Evolutionary conservation across 768 basidiomycete genomes (phyloP).

Genomic region (Serendipita sp.): DNA sequence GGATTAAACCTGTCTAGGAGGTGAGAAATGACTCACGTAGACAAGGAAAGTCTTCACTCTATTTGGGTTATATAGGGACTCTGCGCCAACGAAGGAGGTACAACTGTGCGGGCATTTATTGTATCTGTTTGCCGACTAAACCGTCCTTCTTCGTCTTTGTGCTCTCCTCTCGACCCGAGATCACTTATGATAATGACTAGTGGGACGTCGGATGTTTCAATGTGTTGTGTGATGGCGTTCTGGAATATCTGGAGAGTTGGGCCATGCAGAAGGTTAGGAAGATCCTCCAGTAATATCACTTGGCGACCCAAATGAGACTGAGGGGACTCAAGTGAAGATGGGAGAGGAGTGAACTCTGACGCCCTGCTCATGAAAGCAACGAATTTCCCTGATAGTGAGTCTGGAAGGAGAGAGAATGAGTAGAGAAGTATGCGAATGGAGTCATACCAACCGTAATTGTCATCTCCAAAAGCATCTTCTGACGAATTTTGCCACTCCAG

Average conservation of each 20-base stretch:
- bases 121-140: constrained; percentile 36
- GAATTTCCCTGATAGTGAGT: constrained; percentile 41
- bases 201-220: constrained; percentile 29
- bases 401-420: constrained; percentile 16
- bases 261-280: constrained; percentile 76
- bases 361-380: constrained; percentile 60
- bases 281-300: constrained; percentile 70
- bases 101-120: constrained; percentile 49
- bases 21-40: neutral
- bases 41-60: constrained; percentile 32
- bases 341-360: constrained; percentile 37
- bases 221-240: constrained; percentile 37
- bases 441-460: constrained; percentile 7
- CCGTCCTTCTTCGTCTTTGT: constrained; percentile 26
- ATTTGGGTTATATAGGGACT: constrained; percentile 69
- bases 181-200: constrained; percentile 76
- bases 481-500: constrained; percentile 70
- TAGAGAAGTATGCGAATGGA: neutral
- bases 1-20: constrained; percentile 61
- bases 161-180: constrained; percentile 59
- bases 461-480: constrained; percentile 31
- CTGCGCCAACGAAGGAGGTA: constrained; percentile 52
- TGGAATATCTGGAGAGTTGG: constrained; percentile 60
- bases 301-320: constrained; percentile 22
- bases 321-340: constrained; percentile 10